Conservation (phyloP, 768 basidiomycete genomes). For the Asterophora lycoperdoides region DNA sequence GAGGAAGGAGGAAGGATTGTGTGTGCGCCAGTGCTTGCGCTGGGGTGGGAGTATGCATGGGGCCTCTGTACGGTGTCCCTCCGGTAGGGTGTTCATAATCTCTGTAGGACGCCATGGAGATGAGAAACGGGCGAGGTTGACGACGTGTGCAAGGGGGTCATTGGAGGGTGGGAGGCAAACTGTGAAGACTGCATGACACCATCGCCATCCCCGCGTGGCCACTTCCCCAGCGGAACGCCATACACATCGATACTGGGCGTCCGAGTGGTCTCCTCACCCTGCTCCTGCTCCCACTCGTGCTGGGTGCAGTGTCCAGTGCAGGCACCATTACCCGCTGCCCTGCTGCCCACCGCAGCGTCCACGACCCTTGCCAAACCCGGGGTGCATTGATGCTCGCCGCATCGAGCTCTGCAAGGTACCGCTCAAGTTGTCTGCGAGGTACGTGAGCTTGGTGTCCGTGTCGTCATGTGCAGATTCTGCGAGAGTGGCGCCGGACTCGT, state of each 20-base stretch:
- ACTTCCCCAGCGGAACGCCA: constrained; percentile 48
- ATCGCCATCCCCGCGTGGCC: constrained; percentile 31
- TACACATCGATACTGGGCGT: constrained; percentile 35
- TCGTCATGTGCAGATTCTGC: constrained; percentile 56
- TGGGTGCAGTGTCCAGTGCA: not conserved
- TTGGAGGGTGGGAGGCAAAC: constrained; percentile 1
- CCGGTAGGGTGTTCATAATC: too few relatives aligned
- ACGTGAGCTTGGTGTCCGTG: constrained; percentile 41
- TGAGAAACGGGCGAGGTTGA: too few relatives aligned
- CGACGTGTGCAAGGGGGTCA: too few relatives aligned
- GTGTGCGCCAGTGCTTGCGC: constrained; percentile 7
- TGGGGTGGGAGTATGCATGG: too few relatives aligned
- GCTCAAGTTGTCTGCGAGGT: constrained; percentile 43
- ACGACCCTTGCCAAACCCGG: constrained; percentile 43
- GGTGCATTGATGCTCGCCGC: constrained; percentile 46
- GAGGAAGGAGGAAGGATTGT: constrained; percentile 19
- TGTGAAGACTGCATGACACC: not conserved
- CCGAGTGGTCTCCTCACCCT: constrained; percentile 25
- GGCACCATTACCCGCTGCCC: constrained; percentile 16
- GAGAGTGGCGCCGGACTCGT: constrained; percentile 44
- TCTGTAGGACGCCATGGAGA: too few relatives aligned
- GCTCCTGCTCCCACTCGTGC: constrained; percentile 10
- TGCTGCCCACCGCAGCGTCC: constrained; percentile 44
- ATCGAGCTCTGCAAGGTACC: constrained; percentile 43
- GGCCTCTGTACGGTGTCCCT: too few relatives aligned